Evolutionary conservation across 345 rosid species (phyloP), one percentile per base, ranked within the genome.

Genomic region (Geranium rotundifolium): DNA sequence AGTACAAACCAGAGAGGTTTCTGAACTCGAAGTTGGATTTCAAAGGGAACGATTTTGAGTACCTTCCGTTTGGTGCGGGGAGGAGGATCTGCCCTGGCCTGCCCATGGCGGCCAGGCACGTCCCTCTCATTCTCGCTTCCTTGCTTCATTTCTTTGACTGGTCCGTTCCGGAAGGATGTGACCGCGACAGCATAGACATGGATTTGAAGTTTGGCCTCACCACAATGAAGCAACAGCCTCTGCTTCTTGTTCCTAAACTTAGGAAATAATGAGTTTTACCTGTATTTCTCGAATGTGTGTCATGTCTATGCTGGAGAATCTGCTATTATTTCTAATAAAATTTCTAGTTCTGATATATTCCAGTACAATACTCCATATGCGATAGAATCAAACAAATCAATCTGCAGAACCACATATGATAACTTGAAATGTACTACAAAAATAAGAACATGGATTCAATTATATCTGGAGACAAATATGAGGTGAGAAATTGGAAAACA

Each of bases 1-100:
- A 19, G 3, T 75, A 66, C 7, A 60, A 61, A n/a, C 74, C 78
- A 19, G 75, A 75, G 60, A 63, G 69, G 59, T 70, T 74, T 61
- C 13, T 59, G 27, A 56, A 60, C 37, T 63, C 65, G 18, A 29
- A 59, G n/a, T 19, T 7, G 13, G 15, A 14, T 46, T 46, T 46
- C 16, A 46, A 46, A 14, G 52, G 52, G 15, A 12, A 46, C 16
- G 14, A 14, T 3, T 46, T 46, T 46, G 52, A 46, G 52, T 46
- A 7, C 52, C 16, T 46, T 46, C 52, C 52, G 14, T 46, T 46
- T 14, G 16, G 52, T 14, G 14, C 52, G 16, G 52, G 52, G 52
- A 46, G 52, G 52, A 46, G 52, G 16, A 60, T 67, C 1, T 71
- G 67, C 41, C 49, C 67, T 12, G 75, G 75, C 1, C n/a, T 61